Evolutionary conservation across 73 alveolate genomes (phyloP), one percentile per base, ranked within the genome.

Genomic region (Strombidium stylifer): DNA sequence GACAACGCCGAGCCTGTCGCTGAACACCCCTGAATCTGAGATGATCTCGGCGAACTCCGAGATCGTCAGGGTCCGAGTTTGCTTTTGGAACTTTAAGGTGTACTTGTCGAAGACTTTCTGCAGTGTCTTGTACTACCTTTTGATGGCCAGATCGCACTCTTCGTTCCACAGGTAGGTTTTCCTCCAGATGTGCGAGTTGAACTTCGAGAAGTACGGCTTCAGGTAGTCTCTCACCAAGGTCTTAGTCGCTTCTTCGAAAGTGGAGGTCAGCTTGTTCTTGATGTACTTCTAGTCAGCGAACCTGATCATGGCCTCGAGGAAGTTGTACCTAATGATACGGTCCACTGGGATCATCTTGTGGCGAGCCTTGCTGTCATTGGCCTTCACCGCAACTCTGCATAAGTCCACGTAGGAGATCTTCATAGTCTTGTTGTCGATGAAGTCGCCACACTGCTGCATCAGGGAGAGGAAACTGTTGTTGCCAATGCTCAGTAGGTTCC

Each of bases 251-350:
- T 66, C 84, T 5, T 26, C 50, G 4, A 19, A 0, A n/a, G 80
- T 25, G n/a, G 46, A 49, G 21, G 67, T 46, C 3, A 28, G 11
- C 48, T 60, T 60, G 19, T 71, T 26, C 25, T 69, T 68, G 26
- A 27, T 48, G 59, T 51, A 79, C 47, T 69, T 79, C 0, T 52
- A 62, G 3, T 69, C 36, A 0, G 73, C 72, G 0, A 79, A 59
- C 37, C 90, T 69, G 1, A 60, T 69, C 16, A 68, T 48, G 0
- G 69, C 32, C 45, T 79, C 90, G 31, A 79, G 0, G 81, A 79
- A 79, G 30, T 79, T 59, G 65, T 20, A 79, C 30, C 90, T 41
- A 19, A 59, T 67, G 3, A 79, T 58, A 27, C 69, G 59, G 23
- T 84, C 19, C 25, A 69, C 90, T 1, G 90, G 90, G 48, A 54